Evolutionary conservation across 805 yeast species (phyloP).

Genomic region (Myxozyma udenii): DNA sequence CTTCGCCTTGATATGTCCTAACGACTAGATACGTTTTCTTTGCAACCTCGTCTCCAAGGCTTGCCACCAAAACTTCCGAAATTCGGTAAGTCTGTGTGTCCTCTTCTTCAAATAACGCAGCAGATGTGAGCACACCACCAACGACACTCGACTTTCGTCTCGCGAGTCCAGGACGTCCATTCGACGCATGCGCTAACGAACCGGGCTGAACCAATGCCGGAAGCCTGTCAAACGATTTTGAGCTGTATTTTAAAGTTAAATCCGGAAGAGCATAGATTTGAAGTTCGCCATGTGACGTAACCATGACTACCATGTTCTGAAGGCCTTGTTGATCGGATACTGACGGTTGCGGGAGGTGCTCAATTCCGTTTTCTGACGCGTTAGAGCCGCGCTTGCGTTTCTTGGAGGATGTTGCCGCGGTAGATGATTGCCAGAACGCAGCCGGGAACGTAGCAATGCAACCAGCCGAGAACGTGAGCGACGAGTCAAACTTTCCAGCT

Average conservation of each 20-base stretch:
- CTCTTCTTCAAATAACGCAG: not conserved
- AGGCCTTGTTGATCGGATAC: too few species aligned
- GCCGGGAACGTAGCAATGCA: slow-evolving; percentile 18
- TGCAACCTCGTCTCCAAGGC: slow-evolving; percentile 56
- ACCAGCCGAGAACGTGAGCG: slow-evolving; percentile 15
- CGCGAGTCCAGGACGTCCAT: not conserved
- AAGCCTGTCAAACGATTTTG: slow-evolving; percentile 2
- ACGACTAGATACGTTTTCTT: slow-evolving; percentile 65
- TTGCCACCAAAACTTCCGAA: slow-evolving; percentile 52
- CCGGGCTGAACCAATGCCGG: not conserved
- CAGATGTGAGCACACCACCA: slow-evolving; percentile 5
- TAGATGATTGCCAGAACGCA: not conserved
- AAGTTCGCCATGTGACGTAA: slow-evolving; percentile 13
- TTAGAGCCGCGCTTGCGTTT: slow-evolving; percentile 9
- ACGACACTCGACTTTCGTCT: slow-evolving; percentile 19
- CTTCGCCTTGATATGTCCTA: slow-evolving; percentile 78
- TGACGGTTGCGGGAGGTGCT: not conserved
- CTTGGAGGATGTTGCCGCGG: not conserved
- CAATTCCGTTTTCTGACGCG: too few species aligned
- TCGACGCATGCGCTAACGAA: not conserved
- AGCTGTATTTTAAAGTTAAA: not conserved
- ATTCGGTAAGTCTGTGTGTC: slow-evolving; percentile 6
- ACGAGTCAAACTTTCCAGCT: not conserved
- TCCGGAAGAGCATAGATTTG: slow-evolving; percentile 16
- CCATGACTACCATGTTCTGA: slow-evolving; percentile 10